Conservation (phyloP, 2,329 filamentous ascomycete species). For the Fusarium sacchari region DNA sequence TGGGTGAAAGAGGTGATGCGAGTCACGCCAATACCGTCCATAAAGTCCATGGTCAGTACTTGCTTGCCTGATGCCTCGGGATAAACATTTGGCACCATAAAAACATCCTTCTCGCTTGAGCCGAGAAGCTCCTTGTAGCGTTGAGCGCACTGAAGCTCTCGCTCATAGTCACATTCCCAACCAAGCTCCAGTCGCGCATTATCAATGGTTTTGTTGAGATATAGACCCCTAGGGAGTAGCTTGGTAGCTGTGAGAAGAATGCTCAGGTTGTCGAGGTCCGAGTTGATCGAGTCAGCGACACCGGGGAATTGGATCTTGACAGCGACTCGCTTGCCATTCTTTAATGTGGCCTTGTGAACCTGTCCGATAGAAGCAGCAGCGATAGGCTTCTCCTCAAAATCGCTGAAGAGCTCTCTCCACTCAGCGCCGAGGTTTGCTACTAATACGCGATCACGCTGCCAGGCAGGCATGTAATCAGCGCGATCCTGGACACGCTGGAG, state of each 20-base stretch:
- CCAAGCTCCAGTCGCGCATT: constrained; percentile 91
- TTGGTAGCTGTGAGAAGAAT: constrained; percentile 90
- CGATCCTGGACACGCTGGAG: constrained; percentile 94
- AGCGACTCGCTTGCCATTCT: constrained; percentile 79
- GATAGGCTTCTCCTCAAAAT: constrained; percentile 91
- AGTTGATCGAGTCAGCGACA: constrained; percentile 94
- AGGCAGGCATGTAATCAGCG: constrained; percentile 97
- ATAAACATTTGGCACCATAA: constrained; percentile 82
- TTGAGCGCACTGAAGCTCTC: constrained; percentile 83
- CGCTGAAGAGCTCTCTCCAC: constrained; percentile 84
- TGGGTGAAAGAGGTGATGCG: constrained; percentile 80
- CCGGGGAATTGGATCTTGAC: constrained; percentile 99
- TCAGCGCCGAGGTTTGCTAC: constrained; percentile 79
- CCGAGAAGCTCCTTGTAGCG: constrained; percentile 80
- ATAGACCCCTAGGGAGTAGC: constrained; percentile 89
- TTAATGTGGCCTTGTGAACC: constrained; percentile 86
- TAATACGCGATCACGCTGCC: constrained; percentile 88
- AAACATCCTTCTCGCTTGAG: constrained; percentile 70
- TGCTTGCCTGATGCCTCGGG: constrained; percentile 83
- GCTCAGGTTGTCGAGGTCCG: constrained; percentile 92
- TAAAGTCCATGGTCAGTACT: constrained; percentile 92
- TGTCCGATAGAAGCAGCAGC: constrained; percentile 97
- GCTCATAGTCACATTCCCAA: constrained; percentile 96
- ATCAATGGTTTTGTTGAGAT: constrained; percentile 95
- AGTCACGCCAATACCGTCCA: constrained; percentile 87